Percentiles rank a stretch among this genome's conserved stretches.
Conservation (phyloP, 805 yeast genomes). For the Lachancea waltii region DNA sequence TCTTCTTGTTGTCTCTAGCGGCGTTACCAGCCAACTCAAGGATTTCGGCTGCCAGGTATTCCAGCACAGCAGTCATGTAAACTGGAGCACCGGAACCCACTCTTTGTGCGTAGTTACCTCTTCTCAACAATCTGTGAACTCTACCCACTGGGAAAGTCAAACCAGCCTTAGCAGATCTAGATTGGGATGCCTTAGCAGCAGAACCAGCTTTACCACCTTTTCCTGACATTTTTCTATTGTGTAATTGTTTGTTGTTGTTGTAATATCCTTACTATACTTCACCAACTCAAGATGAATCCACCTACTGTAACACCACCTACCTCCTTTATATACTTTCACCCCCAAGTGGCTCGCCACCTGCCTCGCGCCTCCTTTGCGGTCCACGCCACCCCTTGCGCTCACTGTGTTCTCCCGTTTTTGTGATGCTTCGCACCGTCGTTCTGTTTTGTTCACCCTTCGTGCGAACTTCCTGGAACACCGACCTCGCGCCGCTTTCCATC, state of each 20-base stretch:
- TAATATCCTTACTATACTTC: no score
- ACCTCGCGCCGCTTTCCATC: conserved; percentile 16
- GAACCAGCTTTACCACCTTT: conserved; percentile 90
- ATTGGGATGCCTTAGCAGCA: conserved; percentile 90
- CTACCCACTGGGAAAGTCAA: conserved; percentile 99
- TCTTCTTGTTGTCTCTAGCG: conserved; percentile 98
- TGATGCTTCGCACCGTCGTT: neutral
- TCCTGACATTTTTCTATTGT: conserved; percentile 52
- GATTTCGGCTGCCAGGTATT: conserved; percentile 96
- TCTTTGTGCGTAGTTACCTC: conserved; percentile 97
- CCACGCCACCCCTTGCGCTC: no score
- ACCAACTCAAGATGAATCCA: neutral
- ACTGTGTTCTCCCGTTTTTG: no score
- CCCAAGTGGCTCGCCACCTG: no score
- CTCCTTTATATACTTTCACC: neutral
- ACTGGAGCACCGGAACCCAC: conserved; percentile 99
- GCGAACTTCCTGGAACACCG: conserved; percentile 29
- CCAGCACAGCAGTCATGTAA: conserved; percentile 92
- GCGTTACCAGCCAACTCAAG: conserved; percentile 98
- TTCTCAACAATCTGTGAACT: conserved; percentile 93
- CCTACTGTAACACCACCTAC: neutral
- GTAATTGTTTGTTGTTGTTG: neutral
- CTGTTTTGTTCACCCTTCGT: conserved; percentile 17
- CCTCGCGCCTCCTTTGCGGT: no score
- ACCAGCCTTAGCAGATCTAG: conserved; percentile 98